Percentiles rank a stretch among this genome's conserved stretches.
These are phyloP conservation scores for Tulasnella sp. DNA, from an alignment of 768 basidiomycete genomes.

Conservation along the genomic window DNA sequence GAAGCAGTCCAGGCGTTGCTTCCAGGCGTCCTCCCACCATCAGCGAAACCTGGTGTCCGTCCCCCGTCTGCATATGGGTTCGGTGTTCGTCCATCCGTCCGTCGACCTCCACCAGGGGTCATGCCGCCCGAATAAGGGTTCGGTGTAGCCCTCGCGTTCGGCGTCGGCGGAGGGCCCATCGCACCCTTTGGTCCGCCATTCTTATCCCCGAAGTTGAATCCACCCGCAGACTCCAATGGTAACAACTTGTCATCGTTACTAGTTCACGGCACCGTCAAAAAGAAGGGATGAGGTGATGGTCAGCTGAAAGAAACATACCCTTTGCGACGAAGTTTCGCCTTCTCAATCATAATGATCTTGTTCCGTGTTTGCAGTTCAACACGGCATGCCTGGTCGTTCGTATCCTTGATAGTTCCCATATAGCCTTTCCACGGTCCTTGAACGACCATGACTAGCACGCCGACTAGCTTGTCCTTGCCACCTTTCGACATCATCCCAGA, in stretches of 20 bases:
- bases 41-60: conserved; percentile 55
- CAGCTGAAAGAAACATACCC: conserved; percentile 37
- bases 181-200: background rate
- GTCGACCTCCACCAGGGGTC: conserved; percentile 21
- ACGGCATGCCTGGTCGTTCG: conserved; percentile 72
- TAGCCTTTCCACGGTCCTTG: conserved; percentile 88
- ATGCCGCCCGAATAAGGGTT: conserved; percentile 27
- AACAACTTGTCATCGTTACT: conserved; percentile 3
- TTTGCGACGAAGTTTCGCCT: conserved; percentile 59
- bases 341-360: conserved; percentile 78
- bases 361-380: conserved; percentile 87
- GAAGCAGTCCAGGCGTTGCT: conserved; percentile 36
- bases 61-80: conserved; percentile 43
- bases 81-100: conserved; percentile 26
- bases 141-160: conserved; percentile 40
- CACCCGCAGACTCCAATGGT: background rate
- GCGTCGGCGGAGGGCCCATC: background rate
- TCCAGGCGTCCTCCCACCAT: conserved; percentile 39
- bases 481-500: conserved; percentile 67
- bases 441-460: conserved; percentile 61
- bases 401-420: conserved; percentile 86
- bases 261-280: background rate
- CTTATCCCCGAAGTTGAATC: background rate
- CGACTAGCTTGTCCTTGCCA: conserved; percentile 62
- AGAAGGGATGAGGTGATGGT: background rate